Evolutionary conservation across 257 asterid species (phyloP).

Genomic region (Asclepias syriaca): DNA sequence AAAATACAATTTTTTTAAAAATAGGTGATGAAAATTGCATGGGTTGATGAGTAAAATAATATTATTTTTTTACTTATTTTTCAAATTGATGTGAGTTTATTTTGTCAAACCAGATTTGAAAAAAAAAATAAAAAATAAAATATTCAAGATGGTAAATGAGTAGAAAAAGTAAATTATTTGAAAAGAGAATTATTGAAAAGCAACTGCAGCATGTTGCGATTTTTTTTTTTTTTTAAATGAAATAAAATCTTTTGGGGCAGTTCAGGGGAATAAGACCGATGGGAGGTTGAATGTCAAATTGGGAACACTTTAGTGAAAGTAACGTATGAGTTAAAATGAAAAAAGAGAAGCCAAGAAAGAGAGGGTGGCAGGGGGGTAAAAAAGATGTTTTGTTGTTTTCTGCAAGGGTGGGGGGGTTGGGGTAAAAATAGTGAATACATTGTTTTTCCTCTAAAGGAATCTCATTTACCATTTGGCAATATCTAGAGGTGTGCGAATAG

Average conservation of each 20-base stretch:
- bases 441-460: neutral
- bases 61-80: no score
- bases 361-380: neutral
- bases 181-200: neutral
- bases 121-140: no score
- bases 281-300: neutral
- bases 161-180: no score
- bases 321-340: neutral
- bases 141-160: no score
- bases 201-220: neutral
- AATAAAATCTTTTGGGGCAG: neutral
- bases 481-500: no score
- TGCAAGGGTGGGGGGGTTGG: neutral
- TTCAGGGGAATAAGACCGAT: neutral
- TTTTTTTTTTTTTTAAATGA: neutral
- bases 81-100: no score
- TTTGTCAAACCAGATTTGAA: no score
- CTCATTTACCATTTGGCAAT: constrained; percentile 8
- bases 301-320: neutral
- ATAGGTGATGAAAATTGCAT: no score
- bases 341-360: no score
- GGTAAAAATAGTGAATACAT: neutral
- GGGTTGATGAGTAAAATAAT: no score
- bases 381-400: neutral
- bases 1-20: no score